Percentiles rank a stretch among this genome's conserved stretches.
Evolutionary conservation across 352 stramenopile species (phyloP).

Genomic region (Phytophthora colocasiae): DNA sequence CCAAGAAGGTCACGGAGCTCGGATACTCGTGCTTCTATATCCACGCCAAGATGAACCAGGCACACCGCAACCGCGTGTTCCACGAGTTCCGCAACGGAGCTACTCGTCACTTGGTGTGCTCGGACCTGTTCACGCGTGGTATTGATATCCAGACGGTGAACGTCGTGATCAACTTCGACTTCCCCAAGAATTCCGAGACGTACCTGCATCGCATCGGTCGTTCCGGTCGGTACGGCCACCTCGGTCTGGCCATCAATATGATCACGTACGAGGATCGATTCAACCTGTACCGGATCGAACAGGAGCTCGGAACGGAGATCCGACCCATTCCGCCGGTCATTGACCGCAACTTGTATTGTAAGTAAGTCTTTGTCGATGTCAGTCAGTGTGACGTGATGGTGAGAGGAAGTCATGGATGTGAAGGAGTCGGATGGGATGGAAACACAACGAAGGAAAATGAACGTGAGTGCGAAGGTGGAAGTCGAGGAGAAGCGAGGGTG

Average conservation of each 20-base stretch:
- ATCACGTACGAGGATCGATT: conserved; percentile 99
- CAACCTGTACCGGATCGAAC: conserved; percentile 98
- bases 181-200: conserved; percentile 99
- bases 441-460: conserved; percentile 20
- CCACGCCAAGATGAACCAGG: conserved; percentile 99
- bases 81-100: conserved; percentile 99
- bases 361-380: conserved; percentile 48
- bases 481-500: conserved; percentile 21
- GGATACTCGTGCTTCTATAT: conserved; percentile 99
- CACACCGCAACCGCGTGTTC: conserved; percentile 99
- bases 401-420: conserved; percentile 11
- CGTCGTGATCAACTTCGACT: conserved; percentile 99
- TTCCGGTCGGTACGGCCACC: conserved; percentile 98
- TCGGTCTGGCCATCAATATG: conserved; percentile 99
- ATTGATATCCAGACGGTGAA: conserved; percentile 99
- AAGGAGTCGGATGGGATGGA: conserved; percentile 1
- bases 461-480: conserved; percentile 24
- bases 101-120: conserved; percentile 98
- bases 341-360: conserved; percentile 98
- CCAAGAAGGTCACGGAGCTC: conserved; percentile 99
- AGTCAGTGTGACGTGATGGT: conserved; percentile 5
- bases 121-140: conserved; percentile 98
- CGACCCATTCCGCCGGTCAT: conserved; percentile 98
- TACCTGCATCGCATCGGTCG: conserved; percentile 99
- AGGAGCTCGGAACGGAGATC: conserved; percentile 99